phyloP scores from a whole-genome alignment of 164 flowering plant genomes.

The Macadamia integrifolia region DNA sequence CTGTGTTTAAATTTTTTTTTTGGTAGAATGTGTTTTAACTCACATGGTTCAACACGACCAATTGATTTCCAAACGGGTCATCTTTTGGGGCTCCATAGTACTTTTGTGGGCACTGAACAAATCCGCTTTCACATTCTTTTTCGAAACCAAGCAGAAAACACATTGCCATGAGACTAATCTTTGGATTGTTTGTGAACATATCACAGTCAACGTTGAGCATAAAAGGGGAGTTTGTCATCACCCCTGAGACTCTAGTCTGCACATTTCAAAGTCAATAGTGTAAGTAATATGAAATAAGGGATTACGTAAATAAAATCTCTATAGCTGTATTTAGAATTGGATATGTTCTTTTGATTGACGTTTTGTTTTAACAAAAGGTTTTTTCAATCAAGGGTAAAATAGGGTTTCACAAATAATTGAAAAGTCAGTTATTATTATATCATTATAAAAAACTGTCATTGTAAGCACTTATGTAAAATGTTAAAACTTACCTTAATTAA shows the following conservation, averaged over 20 bases:
- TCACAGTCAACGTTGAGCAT: constrained; percentile 76
- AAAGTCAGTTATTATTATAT: no score
- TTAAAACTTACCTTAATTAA: no score
- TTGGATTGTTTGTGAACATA: constrained; percentile 56
- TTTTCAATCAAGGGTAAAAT: no score
- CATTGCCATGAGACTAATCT: constrained; percentile 46
- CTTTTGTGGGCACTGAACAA: constrained; percentile 46
- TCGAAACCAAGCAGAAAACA: constrained; percentile 36
- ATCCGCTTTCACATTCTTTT: constrained; percentile 29
- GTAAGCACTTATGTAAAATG: no score
- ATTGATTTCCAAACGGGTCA: constrained; percentile 45
- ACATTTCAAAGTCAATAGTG: neutral
- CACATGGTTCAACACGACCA: constrained; percentile 19
- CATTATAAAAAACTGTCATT: no score
- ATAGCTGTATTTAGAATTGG: no score
- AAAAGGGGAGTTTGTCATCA: constrained; percentile 67
- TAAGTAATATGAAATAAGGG: no score
- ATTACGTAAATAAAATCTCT: no score
- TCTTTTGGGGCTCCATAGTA: constrained; percentile 43
- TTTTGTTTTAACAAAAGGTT: no score
- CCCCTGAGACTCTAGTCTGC: constrained; percentile 60
- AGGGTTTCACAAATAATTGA: no score
- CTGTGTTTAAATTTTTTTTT: neutral
- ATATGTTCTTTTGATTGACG: no score
- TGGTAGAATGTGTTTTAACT: neutral